phyloP scores from a whole-genome alignment of 2,329 filamentous ascomycete species.

The Stylonectria norvegica region DNA sequence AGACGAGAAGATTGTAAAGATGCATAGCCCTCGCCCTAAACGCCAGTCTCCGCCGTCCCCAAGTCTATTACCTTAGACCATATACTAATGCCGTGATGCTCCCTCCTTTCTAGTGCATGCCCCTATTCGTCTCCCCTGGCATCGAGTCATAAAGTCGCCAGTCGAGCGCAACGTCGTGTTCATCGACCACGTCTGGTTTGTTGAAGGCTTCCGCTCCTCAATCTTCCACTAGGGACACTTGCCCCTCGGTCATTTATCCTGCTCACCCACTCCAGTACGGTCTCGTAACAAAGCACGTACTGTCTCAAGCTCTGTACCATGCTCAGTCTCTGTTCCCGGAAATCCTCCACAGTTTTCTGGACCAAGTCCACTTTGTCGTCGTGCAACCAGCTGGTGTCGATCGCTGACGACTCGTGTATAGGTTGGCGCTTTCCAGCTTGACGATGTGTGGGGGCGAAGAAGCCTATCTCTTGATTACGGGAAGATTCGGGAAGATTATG shows the following conservation, averaged over 20 bases:
- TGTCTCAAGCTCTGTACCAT: constrained; percentile 96
- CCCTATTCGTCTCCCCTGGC: too few relatives aligned
- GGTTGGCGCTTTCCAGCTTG: constrained; percentile 14
- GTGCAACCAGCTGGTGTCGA: constrained; percentile 63
- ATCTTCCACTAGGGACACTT: constrained; percentile 18
- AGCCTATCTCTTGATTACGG: constrained; percentile 23
- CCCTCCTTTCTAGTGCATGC: too few relatives aligned
- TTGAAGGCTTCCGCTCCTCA: constrained; percentile 33
- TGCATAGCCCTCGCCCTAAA: too few relatives aligned
- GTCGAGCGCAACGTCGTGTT: constrained; percentile 4
- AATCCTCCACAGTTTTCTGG: constrained; percentile 84
- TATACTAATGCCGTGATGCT: too few relatives aligned
- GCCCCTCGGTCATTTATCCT: constrained; percentile 40
- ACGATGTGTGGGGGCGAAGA: too few relatives aligned
- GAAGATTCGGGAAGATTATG: constrained; percentile 29
- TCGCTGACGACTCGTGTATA: constrained; percentile 13
- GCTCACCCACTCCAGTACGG: constrained; percentile 79
- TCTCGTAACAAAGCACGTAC: constrained; percentile 96
- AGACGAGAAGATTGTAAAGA: too few relatives aligned
- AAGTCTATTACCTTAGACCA: too few relatives aligned
- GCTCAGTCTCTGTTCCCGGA: constrained; percentile 80
- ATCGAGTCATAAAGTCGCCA: not conserved
- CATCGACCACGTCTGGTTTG: constrained; percentile 11
- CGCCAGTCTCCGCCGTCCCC: too few relatives aligned
- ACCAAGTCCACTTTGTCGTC: constrained; percentile 74